Evolutionary conservation across 1,284 basidiomycete genomes (phyloP).

Genomic region (Rhodotorula sp.): DNA sequence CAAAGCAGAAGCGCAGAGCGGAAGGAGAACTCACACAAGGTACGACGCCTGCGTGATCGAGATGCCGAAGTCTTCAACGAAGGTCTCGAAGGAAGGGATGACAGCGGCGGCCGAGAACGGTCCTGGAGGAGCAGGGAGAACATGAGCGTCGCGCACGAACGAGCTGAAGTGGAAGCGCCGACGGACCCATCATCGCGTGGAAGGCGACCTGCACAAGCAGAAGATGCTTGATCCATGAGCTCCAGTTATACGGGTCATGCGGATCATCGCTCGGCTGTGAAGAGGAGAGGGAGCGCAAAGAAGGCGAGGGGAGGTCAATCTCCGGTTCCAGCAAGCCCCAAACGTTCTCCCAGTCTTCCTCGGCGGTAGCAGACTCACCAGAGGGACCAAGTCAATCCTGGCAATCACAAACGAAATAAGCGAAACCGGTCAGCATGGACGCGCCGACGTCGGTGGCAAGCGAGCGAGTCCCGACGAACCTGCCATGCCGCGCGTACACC

Average conservation of each 20-base stretch:
- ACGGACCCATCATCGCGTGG: slow-evolving; percentile 19
- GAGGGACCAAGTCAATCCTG: too few relatives aligned
- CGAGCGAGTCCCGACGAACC: slow-evolving; percentile 26
- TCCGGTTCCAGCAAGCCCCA: too few relatives aligned
- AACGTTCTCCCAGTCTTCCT: too few relatives aligned
- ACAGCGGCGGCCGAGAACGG: slow-evolving; percentile 9
- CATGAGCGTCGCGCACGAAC: neutral
- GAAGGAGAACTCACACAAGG: slow-evolving; percentile 16
- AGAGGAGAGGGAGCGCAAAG: neutral
- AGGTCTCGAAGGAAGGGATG: slow-evolving; percentile 30
- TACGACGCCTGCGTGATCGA: slow-evolving; percentile 29
- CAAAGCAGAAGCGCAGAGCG: too few relatives aligned
- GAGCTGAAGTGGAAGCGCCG: neutral
- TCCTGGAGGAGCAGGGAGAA: too few relatives aligned
- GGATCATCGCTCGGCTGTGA: slow-evolving; percentile 22
- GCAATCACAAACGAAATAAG: too few relatives aligned
- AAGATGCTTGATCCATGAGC: slow-evolving; percentile 28
- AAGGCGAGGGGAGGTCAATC: neutral
- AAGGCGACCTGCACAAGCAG: slow-evolving; percentile 30
- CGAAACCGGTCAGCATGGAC: too few relatives aligned
- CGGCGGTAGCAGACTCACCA: too few relatives aligned
- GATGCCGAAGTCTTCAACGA: slow-evolving; percentile 18
- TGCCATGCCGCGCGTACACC: slow-evolving; percentile 34
- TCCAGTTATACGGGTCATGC: slow-evolving; percentile 37
- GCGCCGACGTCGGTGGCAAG: neutral